Evolutionary conservation across 2,329 filamentous ascomycete genomes (phyloP).

Genomic region (Myriosclerotinia duriaeana): DNA sequence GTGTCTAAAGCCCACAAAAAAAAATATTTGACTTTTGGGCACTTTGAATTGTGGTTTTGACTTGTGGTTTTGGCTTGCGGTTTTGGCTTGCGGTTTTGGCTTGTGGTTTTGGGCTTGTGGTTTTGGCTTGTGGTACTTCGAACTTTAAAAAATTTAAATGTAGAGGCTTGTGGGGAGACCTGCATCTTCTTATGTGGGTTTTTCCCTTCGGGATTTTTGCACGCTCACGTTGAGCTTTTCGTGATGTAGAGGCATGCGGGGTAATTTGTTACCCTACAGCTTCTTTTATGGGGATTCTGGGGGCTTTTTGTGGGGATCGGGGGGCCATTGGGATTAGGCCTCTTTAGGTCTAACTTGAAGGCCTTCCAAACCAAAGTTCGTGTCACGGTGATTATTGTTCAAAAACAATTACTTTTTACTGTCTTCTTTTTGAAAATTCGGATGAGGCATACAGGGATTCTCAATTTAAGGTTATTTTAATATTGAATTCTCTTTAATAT

Average conservation of each 20-base stretch:
- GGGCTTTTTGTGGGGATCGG: neutral
- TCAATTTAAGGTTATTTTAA: too few relatives aligned
- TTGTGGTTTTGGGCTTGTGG: constrained; percentile 4
- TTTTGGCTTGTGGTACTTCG: neutral
- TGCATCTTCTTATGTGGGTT: neutral
- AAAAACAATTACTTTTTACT: too few relatives aligned
- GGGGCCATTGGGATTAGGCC: constrained; percentile 1
- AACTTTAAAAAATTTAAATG: neutral
- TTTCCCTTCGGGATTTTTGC: neutral
- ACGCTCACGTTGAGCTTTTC: neutral
- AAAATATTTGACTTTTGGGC: neutral
- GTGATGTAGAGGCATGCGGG: neutral
- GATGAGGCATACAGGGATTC: too few relatives aligned
- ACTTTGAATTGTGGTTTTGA: neutral
- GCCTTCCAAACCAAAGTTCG: neutral
- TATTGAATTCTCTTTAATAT: too few relatives aligned
- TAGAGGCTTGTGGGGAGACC: neutral
- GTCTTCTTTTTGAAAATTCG: too few relatives aligned
- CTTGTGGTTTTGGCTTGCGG: neutral
- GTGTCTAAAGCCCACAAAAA: neutral
- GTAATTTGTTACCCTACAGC: neutral
- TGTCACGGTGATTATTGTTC: neutral
- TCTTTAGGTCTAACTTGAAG: neutral
- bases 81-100: neutral
- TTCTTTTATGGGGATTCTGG: neutral